Conservation (phyloP, 2,329 filamentous ascomycete species). For the Dryadomyces quercus-mongolicae region DNA sequence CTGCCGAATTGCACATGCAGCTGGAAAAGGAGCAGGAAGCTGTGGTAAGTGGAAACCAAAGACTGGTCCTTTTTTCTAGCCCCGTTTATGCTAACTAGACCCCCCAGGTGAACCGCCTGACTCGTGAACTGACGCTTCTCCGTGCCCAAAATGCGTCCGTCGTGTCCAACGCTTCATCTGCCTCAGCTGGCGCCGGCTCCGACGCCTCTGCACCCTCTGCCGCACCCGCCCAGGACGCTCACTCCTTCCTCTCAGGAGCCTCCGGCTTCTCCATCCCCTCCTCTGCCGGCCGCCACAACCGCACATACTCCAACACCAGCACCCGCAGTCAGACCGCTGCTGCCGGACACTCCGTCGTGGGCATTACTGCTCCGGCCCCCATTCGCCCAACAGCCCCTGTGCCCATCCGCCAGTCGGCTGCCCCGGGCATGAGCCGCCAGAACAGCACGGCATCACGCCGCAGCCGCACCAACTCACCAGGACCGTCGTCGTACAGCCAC, state of each 20-base stretch:
- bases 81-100: neutral
- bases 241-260: slow-evolving; percentile 40
- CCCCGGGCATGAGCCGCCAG: slow-evolving; percentile 36
- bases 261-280: slow-evolving; percentile 45
- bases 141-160: slow-evolving; percentile 59
- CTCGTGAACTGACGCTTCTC: slow-evolving; percentile 76
- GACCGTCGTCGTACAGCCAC: slow-evolving; percentile 27
- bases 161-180: slow-evolving; percentile 52
- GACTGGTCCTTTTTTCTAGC: neutral
- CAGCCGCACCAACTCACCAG: slow-evolving; percentile 37
- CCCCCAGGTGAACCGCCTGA: slow-evolving; percentile 75
- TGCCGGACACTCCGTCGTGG: slow-evolving; percentile 26
- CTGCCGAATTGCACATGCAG: slow-evolving; percentile 77
- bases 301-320: slow-evolving; percentile 45
- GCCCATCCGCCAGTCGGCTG: slow-evolving; percentile 22
- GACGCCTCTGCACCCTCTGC: slow-evolving; percentile 1
- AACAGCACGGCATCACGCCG: slow-evolving; percentile 42
- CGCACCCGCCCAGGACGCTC: slow-evolving; percentile 22
- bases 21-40: slow-evolving; percentile 94
- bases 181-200: slow-evolving; percentile 34
- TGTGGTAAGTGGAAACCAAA: slow-evolving; percentile 53
- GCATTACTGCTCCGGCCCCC: slow-evolving; percentile 33
- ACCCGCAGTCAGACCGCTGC: slow-evolving; percentile 37
- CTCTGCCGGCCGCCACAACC: slow-evolving; percentile 36
- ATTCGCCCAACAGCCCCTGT: slow-evolving; percentile 16